Evolutionary conservation across 116 monocot species (phyloP), one percentile per base, ranked within the genome.

Genomic region (Posidonia oceanica): DNA sequence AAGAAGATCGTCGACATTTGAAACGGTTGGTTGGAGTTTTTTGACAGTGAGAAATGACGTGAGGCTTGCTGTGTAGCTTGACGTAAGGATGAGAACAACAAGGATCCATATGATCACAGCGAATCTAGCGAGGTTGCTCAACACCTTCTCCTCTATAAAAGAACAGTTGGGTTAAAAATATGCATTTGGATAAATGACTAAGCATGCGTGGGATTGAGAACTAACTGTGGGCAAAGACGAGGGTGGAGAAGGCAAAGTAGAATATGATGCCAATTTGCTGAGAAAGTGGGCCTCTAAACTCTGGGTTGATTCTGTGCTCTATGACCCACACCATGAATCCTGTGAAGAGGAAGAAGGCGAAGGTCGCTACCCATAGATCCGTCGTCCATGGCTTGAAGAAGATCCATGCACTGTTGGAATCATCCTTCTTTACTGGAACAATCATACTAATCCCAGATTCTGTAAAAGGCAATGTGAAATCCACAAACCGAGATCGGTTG

Each of bases 201-300:
- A 39, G 6, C 52, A 17, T 44, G 36, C 12, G 51, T 13, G 29
- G 16, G 22, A 12, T 42, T 2, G 16, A 38, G 13, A 75, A 74
- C 11, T 40, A 3, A 81, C 81, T 77, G 73, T 82, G 73, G 14
- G 81, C 59, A 13, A 70, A 74, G 52, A 74, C 64, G 1, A 74
- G 54, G 7, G 73, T 82, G 51, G 77, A 77, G 74, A 82, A 82
- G 64, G 71, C 69, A 36, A 82, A 77, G 74, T 77, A 82, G 74
- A 82, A 77, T 59, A 71, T 71, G 11, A 48, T 54, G 57, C 81
- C 77, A 5, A 74, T 48, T 61, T 81, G 76, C 39, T 77, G 55
- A 14, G 64, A 51, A 3, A 69, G 73, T 4, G 54, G 68, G 48
- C 81, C 81, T 39, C 73, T 72, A 63, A 81, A 81, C 52, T 81